A percentile compares a stretch with the other conserved stretches of the same genome.
Conservation (phyloP, 208 protist genomes). For the Sergeia podlipaevii region DNA sequence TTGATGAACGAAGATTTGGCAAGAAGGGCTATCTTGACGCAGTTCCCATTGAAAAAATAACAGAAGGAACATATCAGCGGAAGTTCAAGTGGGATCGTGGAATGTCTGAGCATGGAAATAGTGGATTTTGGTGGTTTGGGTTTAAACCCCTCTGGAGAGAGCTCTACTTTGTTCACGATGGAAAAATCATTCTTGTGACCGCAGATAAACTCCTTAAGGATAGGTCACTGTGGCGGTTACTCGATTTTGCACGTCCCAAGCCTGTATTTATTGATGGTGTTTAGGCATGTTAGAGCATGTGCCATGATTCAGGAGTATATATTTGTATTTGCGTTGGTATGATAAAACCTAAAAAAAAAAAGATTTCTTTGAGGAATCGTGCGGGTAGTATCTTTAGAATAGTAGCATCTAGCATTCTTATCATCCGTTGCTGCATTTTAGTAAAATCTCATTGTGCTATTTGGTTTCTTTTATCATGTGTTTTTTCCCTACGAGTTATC, state of each 20-base stretch:
- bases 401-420: no score
- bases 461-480: no score
- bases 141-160: conserved; percentile 72
- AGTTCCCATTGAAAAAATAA: conserved; percentile 81
- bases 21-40: conserved; percentile 75
- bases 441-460: no score
- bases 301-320: not conserved
- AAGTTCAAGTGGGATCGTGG: conserved; percentile 86
- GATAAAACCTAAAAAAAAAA: not conserved
- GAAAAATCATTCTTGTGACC: conserved; percentile 72
- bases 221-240: conserved; percentile 33
- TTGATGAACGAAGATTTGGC: conserved; percentile 64
- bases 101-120: conserved; percentile 76
- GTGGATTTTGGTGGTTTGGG: conserved; percentile 38
- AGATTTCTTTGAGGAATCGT: not conserved
- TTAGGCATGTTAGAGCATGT: not conserved
- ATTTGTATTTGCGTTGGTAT: not conserved
- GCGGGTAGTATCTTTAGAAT: no score
- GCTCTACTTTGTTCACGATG: conserved; percentile 81
- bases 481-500: no score
- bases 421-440: no score
- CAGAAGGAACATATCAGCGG: conserved; percentile 80
- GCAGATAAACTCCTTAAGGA: conserved; percentile 57
- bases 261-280: conserved; percentile 12
- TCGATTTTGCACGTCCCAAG: conserved; percentile 14